phyloP scores from a whole-genome alignment of 2,329 filamentous ascomycete species.

The Paecilomyces formosus region DNA sequence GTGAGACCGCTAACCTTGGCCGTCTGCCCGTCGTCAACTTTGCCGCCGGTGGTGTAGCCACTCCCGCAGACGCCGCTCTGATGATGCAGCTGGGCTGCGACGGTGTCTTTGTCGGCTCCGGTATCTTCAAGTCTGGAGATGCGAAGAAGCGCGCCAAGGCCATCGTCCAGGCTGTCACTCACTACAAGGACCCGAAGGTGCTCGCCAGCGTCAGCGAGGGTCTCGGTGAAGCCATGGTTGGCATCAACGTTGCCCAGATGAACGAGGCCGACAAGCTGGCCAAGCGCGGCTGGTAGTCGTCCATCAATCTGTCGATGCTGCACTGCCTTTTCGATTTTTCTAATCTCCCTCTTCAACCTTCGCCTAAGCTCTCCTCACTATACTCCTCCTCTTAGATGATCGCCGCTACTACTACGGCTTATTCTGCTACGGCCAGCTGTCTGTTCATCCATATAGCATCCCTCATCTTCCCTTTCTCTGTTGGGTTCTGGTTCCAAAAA shows the following conservation, averaged over 20 bases:
- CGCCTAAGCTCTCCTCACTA: not conserved
- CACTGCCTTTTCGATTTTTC: not conserved
- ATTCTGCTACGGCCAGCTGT: not conserved
- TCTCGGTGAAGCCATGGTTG: constrained; percentile 96
- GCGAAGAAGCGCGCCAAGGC: constrained; percentile 84
- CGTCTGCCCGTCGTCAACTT: constrained; percentile 95
- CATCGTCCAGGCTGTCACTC: constrained; percentile 89
- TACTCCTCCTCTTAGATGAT: not conserved
- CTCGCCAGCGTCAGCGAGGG: constrained; percentile 81
- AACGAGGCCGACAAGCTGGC: constrained; percentile 73
- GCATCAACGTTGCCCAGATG: constrained; percentile 79
- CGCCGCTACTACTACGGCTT: not conserved
- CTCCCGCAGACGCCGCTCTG: constrained; percentile 89
- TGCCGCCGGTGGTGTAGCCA: constrained; percentile 98
- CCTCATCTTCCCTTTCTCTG: not conserved
- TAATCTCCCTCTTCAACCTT: not conserved
- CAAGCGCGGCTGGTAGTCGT: constrained; percentile 67
- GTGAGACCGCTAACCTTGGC: constrained; percentile 78
- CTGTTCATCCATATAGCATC: not conserved
- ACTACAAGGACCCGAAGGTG: constrained; percentile 78
- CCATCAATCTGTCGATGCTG: not conserved
- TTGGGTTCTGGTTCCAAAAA: not conserved
- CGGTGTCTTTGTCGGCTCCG: constrained; percentile 92
- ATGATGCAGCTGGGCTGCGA: constrained; percentile 99
- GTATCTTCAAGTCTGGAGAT: constrained; percentile 96